Conservation (phyloP, 2,329 filamentous ascomycete species). For the Lachnellula willkommii region DNA sequence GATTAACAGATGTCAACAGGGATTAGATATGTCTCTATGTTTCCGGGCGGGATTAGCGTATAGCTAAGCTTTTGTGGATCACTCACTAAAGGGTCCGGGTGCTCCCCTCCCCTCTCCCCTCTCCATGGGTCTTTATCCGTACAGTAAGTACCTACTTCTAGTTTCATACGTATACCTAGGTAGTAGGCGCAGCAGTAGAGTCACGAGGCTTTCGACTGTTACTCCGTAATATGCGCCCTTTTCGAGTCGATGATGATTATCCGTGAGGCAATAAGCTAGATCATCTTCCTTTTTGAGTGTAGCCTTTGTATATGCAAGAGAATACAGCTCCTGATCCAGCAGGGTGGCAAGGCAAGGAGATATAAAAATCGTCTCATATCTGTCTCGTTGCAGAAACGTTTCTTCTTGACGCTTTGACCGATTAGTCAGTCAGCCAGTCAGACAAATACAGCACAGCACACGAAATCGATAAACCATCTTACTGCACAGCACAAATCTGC, state of each 20-base stretch:
- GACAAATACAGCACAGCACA: not conserved
- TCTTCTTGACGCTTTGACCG: not conserved
- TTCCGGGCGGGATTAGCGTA: conserved; percentile 3
- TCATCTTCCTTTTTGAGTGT: too few species aligned
- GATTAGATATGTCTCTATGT: not conserved
- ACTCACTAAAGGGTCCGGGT: not conserved
- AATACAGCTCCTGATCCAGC: not conserved
- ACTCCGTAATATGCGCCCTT: not conserved
- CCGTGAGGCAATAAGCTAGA: not conserved
- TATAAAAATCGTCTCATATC: conserved; percentile 11
- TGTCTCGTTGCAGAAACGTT: not conserved
- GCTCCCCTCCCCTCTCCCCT: not conserved
- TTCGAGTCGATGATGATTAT: not conserved
- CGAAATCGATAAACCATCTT: not conserved
- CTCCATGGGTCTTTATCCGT: too few species aligned
- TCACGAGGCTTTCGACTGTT: not conserved
- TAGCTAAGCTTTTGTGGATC: conserved; percentile 22
- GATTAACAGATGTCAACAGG: not conserved
- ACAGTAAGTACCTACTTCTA: not conserved
- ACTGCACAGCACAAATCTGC: not conserved
- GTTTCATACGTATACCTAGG: not conserved
- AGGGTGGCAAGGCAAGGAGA: not conserved
- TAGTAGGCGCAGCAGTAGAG: not conserved
- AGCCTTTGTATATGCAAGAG: not conserved
- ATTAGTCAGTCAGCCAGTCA: not conserved